Base-by-base conservation (phyloP, 495 filamentous ascomycete species). In the Penicillium canariense region DNA sequence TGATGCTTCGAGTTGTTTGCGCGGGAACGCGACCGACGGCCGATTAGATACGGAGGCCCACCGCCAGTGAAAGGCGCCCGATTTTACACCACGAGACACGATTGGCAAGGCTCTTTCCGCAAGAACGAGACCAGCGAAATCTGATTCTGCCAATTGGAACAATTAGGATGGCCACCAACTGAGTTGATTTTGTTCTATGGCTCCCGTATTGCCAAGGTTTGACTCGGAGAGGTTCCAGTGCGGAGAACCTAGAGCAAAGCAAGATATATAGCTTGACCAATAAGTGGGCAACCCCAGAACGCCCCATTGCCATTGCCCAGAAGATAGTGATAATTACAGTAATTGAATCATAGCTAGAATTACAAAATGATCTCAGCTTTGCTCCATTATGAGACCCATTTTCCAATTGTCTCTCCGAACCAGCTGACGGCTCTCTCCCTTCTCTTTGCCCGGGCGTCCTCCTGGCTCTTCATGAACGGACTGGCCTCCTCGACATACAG, bases 351-450 rank as follows among this genome's bases (percentile, higher is more conserved):
- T 27, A 28, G 28, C 23, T 52, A 43, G 25, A 42, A 46, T 23
- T 35, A 53, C 50, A 53, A 12, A 35, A n/a, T 17, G 6, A 31
- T 25, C 14, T 35, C 32, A 35, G 6, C 28, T 8, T 47, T 34
- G 15, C 8, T 34, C 12, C 4, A 20, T 28, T 65, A 76, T 18
- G 72, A 69, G 18, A 78, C 45, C 72, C 72, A 77, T 31, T 66
- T 74, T n/a, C 74, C 76, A 49, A 79, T 59, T 1, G 71, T 77
- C 65, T 79, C 74, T 25, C 79, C 79, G 67, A 81, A 78, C 77
- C 74, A 77, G 42, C 72, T 72, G 46, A 71, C 70, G 23, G 84
- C 86, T 62, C 82, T 81, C 28, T 78, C 80, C 54, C 78, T 82
- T 57, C 87, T 72, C 56, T 80, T 77, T 38, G 73, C 64, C 48